Base-by-base conservation (phyloP, 768 basidiomycete species). In the Boletus sp. region DNA sequence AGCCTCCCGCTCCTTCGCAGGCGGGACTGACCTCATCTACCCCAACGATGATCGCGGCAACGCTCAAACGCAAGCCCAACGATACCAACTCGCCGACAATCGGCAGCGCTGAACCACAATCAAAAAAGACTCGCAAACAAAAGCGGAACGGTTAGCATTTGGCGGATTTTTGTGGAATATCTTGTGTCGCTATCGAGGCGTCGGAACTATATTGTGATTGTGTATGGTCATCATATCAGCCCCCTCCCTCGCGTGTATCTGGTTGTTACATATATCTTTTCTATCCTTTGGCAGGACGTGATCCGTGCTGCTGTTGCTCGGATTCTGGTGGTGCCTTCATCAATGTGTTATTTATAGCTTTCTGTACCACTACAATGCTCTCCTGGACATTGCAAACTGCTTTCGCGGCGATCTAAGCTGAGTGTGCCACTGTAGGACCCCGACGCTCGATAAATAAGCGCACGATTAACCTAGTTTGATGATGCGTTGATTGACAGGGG, bases 121-220 rank as follows among this genome's bases (percentile, higher is more conserved):
- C 78, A 37, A 62, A 75, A 61, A 89, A 85, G 74, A 65, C 78
- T 36, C 81, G 87, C 56, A 86, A 84, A 75, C 77, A 76, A 63
- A 70, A 76, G 77, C 64, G 80, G 83, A 70, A 81, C 78, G 61
- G 72, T 71, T 60, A 80, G 73, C 54, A 76, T 77, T 61, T 59
- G 58, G 44, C 17, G 57, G 64, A 64, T 62, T 60, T 61, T 65
- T 63, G 63, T 70, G 67, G 80, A 76, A 70, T 66, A 62, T 62
- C 61, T 57, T 63, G 66, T 67, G 58, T 69, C 70, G 58, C 62
- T 57, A 59, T 68, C 62, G 59, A 63, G 63, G 54, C 63, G 62
- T 61, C 64, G 68, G 68, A 67, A 64, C 56, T 67, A 64, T 68
- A 67, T 67, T 64, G 65, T 69, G 67, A 60, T 50, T 60, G 55